Evolutionary conservation across 2,329 filamentous ascomycete genomes (phyloP), one percentile per base, ranked within the genome.

Genomic region (Phoma sp.): DNA sequence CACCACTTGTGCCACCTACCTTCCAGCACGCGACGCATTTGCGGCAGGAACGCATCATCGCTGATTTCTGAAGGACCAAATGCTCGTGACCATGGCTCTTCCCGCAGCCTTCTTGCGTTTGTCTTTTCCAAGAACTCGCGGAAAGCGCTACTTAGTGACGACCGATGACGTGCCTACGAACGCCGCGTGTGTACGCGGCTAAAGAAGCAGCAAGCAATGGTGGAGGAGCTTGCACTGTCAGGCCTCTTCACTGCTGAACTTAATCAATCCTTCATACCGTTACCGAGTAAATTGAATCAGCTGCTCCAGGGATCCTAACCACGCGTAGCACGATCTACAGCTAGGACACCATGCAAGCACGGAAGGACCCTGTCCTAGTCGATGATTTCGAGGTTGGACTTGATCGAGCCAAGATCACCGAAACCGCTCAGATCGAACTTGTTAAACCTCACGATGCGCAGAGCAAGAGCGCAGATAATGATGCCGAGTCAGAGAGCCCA

Each of bases 321-420:
- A 25, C n/a, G 25, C 21, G 23, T 40, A 17, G 38, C 7, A 4
- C n/a, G 7, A 30, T 10, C 17, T 23, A 34, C 39, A 9, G 20
- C 51, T 45, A 7, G 23, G n/a, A 9, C 28, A 29, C n/a, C 15
- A 56, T 56, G 52, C 29, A 50, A 21, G 17, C 42, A 32, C 46
- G 37, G 20, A 17, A 40, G 23, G 52, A 50, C 30, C 56, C 49
- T n/a, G 36, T 28, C 11, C 40, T 36, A 5, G 21, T 53, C 11
- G 43, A 55, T 17, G 47, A 42, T 11, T 36, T 45, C 20, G 28
- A 57, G 7, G 39, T 60, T 18, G 59, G 56, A 32, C 56, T 64
- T 12, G 61, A 64, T 32, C 59, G 61, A 30, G 45, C 61, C 9
- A 42, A 28, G 14, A 58, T 64, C 32, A 47, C 53, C n/a, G 15